Evolutionary conservation across 768 basidiomycete species (phyloP), one percentile per base, ranked within the genome.

Genomic region (Lactarius hengduanensis): DNA sequence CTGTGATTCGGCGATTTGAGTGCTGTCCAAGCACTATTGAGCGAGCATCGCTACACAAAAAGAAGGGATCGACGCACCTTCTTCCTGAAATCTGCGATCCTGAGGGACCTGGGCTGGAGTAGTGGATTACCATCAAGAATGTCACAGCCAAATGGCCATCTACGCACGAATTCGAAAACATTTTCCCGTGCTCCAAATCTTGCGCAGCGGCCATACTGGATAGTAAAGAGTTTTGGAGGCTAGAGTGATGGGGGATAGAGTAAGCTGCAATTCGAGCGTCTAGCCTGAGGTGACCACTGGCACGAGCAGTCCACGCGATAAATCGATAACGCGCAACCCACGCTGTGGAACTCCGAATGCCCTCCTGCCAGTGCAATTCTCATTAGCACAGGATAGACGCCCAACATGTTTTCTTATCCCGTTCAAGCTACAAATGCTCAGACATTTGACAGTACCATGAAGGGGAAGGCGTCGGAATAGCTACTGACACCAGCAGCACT

Each of bases 391-490:
- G n/a, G n/a, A n/a, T n/a, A n/a, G 30, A 28, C 26, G 26, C 2
- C 26, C 2, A 28, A 28, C 26, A 28, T 28, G 26, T 28, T 28
- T 28, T 28, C 26, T 1, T 28, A 28, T 28, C 26, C 2, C 26
- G 26, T 28, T 28, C 26, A 28, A 28, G 26, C 26, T 28, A 28
- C 26, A 28, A 28, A 28, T 28, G 26, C 26, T 28, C 26, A 28
- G 26, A 28, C 26, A 28, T 28, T 28, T 28, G 26, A 28, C 82
- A 20, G 80, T 83, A 56, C 92, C 94, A 68, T 82, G 26, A 28
- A 28, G 2, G 26, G 26, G 26, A 28, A 28, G 26, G 26, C 26
- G 26, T 28, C 26, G 26, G 26, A 28, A 28, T 28, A 2, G 26
- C 26, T 28, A 28, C 26, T 28, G 26, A 28, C 26, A 28, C 26